These are phyloP conservation scores for Tolypocladium pustulatum DNA, from an alignment of 2,329 filamentous ascomycete species.

Conservation along the genomic window DNA sequence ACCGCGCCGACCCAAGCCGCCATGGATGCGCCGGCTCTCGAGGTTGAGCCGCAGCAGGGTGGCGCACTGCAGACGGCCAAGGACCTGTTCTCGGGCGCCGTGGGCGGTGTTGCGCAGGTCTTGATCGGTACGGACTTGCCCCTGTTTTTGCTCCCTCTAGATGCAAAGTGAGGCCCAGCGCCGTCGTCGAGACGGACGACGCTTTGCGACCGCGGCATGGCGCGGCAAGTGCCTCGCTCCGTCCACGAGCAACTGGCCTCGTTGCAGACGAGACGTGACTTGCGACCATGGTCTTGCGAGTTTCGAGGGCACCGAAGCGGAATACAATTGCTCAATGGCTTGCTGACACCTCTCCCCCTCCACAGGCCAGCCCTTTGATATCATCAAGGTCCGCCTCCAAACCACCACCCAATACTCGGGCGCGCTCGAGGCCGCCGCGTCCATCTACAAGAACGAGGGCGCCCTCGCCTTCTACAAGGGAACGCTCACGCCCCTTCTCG, in stretches of 20 bases:
- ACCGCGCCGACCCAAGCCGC: background rate
- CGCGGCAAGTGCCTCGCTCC: background rate
- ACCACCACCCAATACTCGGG: slow-evolving; percentile 73
- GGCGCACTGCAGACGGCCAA: slow-evolving; percentile 57
- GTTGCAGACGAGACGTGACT: background rate
- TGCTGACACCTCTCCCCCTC: slow-evolving; percentile 4
- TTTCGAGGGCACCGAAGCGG: too few relatives aligned
- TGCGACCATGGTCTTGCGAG: background rate
- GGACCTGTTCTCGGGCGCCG: slow-evolving; percentile 84
- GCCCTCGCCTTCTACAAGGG: slow-evolving; percentile 95
- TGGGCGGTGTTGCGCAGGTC: slow-evolving; percentile 88
- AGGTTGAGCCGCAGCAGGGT: slow-evolving; percentile 22
- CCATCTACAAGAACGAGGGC: slow-evolving; percentile 83
- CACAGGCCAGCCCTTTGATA: slow-evolving; percentile 67
- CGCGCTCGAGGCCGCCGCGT: slow-evolving; percentile 68
- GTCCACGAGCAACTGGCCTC: background rate
- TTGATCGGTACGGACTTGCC: slow-evolving; percentile 57
- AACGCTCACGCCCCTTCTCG: slow-evolving; percentile 85
- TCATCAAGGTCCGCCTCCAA: slow-evolving; percentile 94
- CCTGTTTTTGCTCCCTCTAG: background rate
- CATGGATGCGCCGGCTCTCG: slow-evolving; percentile 28
- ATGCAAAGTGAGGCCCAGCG: background rate
- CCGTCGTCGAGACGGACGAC: background rate
- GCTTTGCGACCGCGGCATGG: too few relatives aligned
- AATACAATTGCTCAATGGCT: background rate